Base-by-base conservation (phyloP, 208 protist species). In the Tritrichomonas foetus region DNA sequence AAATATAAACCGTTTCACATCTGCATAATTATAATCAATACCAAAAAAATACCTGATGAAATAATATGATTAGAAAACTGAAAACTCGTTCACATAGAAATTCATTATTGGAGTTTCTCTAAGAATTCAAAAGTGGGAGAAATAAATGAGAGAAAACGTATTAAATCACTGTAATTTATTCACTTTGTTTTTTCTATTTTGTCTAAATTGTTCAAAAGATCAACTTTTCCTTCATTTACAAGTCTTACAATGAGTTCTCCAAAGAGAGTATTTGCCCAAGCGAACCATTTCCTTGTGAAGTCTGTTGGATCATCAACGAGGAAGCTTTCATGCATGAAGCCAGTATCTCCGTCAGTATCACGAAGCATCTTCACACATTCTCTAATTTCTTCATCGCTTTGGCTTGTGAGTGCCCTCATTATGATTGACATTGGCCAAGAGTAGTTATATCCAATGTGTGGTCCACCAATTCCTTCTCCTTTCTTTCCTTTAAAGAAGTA, bases 281-380 rank as follows among this genome's bases (percentile, higher is more conserved):
- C 84, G 39, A 95, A 95, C 94, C 94, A 95, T 16, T 14, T 22
- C 1, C 94, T 22, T 39, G 94, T 94, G 36, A 78, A 95, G 36
- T 53, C 20, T 13, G 27, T 44, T 41, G 44, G 33, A 39, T 95
- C 72, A 44, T 95, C 64, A 47, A 82, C 41, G 3, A 93, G 64
- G 89, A 95, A 95, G 27, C 93, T 93, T 57, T 95, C 95, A 66
- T 95, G 95, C 94, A 95, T 95, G 75, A 95, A 95, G 9, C 49
- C 49, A n/a, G 92, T 94, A 8, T 82, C 94, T 2, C 92, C 95
- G 11, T 93, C 84, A 20, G 94, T 94, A 13, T 50, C 93, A 25
- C 92, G 75, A 47, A 95, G 53, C 11, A 33, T 66, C 11, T 66
- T 30, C 0, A 95, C 36, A 44, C 95, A 95, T 30, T 93, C 27